Evolutionary conservation across 495 filamentous ascomycete genomes (phyloP).

Genomic region (Podospora pseudoanserina): DNA sequence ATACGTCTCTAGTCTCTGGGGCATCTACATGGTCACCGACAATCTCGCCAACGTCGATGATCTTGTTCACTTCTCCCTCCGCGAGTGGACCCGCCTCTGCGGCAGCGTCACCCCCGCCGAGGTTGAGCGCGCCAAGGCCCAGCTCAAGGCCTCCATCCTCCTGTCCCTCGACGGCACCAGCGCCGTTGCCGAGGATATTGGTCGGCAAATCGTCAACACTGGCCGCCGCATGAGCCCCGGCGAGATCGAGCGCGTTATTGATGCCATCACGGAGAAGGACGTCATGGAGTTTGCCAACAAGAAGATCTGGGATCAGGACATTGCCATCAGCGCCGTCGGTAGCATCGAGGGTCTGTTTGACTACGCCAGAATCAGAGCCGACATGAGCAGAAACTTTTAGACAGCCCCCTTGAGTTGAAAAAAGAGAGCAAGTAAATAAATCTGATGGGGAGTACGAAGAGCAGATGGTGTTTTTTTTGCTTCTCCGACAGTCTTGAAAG

Average conservation of each 20-base stretch:
- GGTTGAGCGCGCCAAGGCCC: conserved; percentile 96
- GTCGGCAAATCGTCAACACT: conserved; percentile 95
- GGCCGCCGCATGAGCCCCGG: conserved; percentile 84
- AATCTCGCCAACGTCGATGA: conserved; percentile 84
- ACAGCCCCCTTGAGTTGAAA: neutral
- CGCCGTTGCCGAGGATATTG: conserved; percentile 95
- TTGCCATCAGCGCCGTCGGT: conserved; percentile 89
- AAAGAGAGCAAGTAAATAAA: conserved; percentile 2
- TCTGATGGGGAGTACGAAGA: neutral
- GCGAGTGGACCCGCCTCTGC: conserved; percentile 93
- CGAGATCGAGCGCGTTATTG: conserved; percentile 89
- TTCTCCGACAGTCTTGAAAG: neutral
- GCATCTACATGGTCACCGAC: conserved; percentile 96
- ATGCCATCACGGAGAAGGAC: conserved; percentile 89
- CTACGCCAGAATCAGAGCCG: conserved; percentile 81
- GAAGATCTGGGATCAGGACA: conserved; percentile 95
- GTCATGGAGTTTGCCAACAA: conserved; percentile 89
- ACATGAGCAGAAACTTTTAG: conserved; percentile 80
- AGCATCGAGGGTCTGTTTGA: conserved; percentile 87
- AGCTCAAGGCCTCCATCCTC: conserved; percentile 97
- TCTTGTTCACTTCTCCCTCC: conserved; percentile 94
- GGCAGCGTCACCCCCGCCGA: conserved; percentile 82
- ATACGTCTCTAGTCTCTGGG: conserved; percentile 73
- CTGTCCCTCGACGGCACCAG: conserved; percentile 97
- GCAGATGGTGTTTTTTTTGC: neutral